These are phyloP conservation scores for Pythium rishiriense DNA, from an alignment of 352 stramenopile species.

Conservation along the genomic window DNA sequence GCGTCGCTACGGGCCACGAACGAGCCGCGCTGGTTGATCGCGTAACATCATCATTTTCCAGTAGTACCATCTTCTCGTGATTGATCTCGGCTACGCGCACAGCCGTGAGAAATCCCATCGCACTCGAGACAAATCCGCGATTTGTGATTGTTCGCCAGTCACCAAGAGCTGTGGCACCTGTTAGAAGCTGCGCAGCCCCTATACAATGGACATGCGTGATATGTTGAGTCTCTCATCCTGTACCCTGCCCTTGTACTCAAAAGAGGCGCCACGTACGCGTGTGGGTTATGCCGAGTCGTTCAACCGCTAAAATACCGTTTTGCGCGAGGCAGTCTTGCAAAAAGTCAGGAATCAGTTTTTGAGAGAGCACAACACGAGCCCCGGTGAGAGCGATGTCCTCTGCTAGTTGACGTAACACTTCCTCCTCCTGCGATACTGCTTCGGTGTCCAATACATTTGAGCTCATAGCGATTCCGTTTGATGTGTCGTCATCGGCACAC, in stretches of 20 bases:
- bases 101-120: conserved; percentile 46
- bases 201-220: too few relatives aligned
- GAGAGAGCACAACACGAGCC: conserved; percentile 46
- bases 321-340: conserved; percentile 40
- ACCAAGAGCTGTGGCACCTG: conserved; percentile 44
- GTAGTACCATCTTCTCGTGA: conserved; percentile 37
- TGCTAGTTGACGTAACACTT: conserved; percentile 9
- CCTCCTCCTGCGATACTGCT: neutral
- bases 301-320: conserved; percentile 48
- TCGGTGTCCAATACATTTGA: neutral
- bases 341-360: conserved; percentile 56
- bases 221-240: too few relatives aligned
- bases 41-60: neutral
- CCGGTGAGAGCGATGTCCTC: conserved; percentile 36
- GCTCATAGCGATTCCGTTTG: neutral
- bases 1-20: conserved; percentile 40
- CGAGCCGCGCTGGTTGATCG: neutral
- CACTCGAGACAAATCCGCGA: conserved; percentile 4
- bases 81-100: conserved; percentile 37
- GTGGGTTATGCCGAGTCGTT: conserved; percentile 46
- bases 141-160: conserved; percentile 40
- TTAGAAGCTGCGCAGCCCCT: conserved; percentile 54
- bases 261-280: conserved; percentile 57
- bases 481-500: conserved; percentile 2
- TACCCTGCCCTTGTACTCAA: too few relatives aligned